Evolutionary conservation across 257 asterid species (phyloP), one percentile per base, ranked within the genome.

Genomic region (Anisodus tanguticus): DNA sequence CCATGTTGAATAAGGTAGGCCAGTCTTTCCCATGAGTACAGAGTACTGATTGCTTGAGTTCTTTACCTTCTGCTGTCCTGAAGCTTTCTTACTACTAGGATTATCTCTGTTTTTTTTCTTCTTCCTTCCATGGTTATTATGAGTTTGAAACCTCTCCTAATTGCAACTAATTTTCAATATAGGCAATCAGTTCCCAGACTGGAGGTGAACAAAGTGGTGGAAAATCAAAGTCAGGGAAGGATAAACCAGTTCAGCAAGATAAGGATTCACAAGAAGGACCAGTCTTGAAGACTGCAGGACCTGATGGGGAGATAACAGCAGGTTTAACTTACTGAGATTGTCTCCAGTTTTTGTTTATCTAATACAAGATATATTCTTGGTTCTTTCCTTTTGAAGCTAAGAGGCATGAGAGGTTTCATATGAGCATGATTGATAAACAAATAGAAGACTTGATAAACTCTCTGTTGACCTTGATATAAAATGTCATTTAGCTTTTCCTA

Each of bases 301-400:
- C 98, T 49, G 99, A 92, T 85, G 97, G 98, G 85, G 99, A 95
- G 88, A 95, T 95, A 86, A 91, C 97, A 83, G 99, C 99, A 94
- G 99, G 99, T 71, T 85, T 51, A 68, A 76, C 35, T 82, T 58
- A 51, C 49, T 68, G 64, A 16, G 49, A 26, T 72, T 35, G 51
- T 26, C 49, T 53, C 78, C 68, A 68, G 15, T 35, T 53, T 35
- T 82, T 67, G 76, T 17, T 49, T 63, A 66, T 67, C 39, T 19
- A 82, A 53, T 58, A 51, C 68, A 53, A 82, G 54, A 53, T 72
- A 82, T 17, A 60, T 58, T 45, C 9, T 45, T 81, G 57, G 70
- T 10, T 62, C 67, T 59, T 62, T 35, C 51, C 76, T 81, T 43
- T 78, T 47, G 39, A 39, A 57, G 59, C 47, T 45, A 16, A 79